A percentile compares a stretch with the other conserved stretches of the same genome.
Evolutionary conservation across 805 yeast species (phyloP).

Genomic region (Metschnikowia noctiluminum): DNA sequence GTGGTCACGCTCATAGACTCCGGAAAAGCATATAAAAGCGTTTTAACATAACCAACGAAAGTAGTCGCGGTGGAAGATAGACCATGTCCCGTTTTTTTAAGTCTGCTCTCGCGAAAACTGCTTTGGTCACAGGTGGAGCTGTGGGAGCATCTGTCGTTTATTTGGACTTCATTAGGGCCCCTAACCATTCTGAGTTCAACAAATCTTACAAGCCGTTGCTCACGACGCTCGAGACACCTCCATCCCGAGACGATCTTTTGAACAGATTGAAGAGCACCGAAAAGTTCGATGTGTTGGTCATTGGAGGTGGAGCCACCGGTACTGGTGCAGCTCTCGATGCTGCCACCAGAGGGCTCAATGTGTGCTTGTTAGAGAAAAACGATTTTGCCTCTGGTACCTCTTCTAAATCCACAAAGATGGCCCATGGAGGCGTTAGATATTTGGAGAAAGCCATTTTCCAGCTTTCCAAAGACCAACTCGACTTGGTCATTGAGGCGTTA

Average conservation of each 20-base stretch:
- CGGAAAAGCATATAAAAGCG: background rate
- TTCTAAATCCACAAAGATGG: slow-evolving; percentile 92
- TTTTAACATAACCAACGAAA: background rate
- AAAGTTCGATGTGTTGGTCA: slow-evolving; percentile 74
- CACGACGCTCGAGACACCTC: slow-evolving; percentile 48
- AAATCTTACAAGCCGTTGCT: slow-evolving; percentile 43
- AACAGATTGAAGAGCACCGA: slow-evolving; percentile 31
- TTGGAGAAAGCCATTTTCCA: slow-evolving; percentile 93
- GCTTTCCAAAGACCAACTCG: slow-evolving; percentile 83
- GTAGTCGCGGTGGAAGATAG: background rate
- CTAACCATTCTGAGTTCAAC: slow-evolving; percentile 23
- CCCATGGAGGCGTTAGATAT: slow-evolving; percentile 96
- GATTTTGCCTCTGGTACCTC: slow-evolving; percentile 94
- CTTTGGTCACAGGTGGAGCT: slow-evolving; percentile 29
- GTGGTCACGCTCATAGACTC: background rate
- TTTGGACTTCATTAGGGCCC: slow-evolving; percentile 38
- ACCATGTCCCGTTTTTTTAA: slow-evolving; percentile 19
- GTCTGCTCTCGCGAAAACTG: slow-evolving; percentile 28
- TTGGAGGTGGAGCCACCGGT: slow-evolving; percentile 98
- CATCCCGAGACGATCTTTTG: slow-evolving; percentile 53
- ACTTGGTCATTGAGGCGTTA: slow-evolving; percentile 83
- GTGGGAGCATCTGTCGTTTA: slow-evolving; percentile 38
- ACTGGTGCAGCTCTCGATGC: slow-evolving; percentile 93
- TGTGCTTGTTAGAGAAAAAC: slow-evolving; percentile 77
- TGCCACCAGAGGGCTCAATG: slow-evolving; percentile 83